Base-by-base conservation (phyloP, 148 eudicot genomes). In the Silene uniflora region DNA sequence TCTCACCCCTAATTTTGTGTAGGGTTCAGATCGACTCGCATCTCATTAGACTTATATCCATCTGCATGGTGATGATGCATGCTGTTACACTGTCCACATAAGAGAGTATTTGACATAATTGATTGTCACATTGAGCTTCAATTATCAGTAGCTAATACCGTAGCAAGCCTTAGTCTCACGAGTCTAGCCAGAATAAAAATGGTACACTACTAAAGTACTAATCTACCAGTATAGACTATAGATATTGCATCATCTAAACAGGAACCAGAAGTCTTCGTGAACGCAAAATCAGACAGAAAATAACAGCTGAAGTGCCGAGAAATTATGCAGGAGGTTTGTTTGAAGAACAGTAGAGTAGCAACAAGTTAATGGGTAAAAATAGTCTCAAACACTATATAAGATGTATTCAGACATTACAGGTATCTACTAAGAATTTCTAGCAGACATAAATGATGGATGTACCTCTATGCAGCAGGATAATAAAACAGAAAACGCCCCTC, bases 341-440 rank as follows among this genome's bases (percentile, higher is more conserved):
- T 13, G 3, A 22, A 4, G 25, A 58, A 19, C 44, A 72, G 49
- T 24, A 21, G 19, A n/a, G 10, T 35, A 0, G 49, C 18, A 21
- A 19, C 12, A 35, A 44, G 32, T 19, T 9, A 10, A 64, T 14
- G 19, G 60, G 23, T 25, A 9, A 64, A 63, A 18, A 39, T 39
- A 62, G n/a, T 44, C 65, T 19, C 68, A 61, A 39, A 35, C 10
- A 74, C 32, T 21, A 75, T 46, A 66, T 54, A 66, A 67, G 65
- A 55, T 66, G 52, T 22, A 19, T 67, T 67, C 12, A 32, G 69
- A 66, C 47, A 32, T 29, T 39, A 35, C 70, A 67, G 52, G n/a
- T 12, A 62, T 49, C 24, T 10, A 67, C 5, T 0, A 67, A 18
- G 2, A 2, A 16, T 67, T n/a, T 32, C 49, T 67, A 16, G 18